Conservation (phyloP, 108 stramenopile species). For the Skeletonema marinoi region DNA sequence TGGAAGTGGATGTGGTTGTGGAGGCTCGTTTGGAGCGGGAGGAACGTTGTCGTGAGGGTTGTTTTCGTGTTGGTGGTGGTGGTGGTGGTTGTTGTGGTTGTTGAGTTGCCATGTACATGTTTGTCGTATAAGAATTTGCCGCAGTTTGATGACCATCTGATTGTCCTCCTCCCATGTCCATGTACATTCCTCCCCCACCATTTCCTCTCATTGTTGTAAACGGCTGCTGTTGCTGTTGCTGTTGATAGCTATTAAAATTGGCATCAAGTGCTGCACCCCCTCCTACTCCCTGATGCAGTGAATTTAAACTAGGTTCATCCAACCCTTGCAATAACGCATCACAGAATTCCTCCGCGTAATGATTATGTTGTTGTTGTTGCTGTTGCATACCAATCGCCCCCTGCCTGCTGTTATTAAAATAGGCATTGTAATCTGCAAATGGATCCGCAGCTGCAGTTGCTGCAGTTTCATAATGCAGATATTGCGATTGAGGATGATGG, state of each 20-base stretch:
- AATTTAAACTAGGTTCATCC: neutral
- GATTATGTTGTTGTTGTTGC: neutral
- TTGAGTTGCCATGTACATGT: neutral
- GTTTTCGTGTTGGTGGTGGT: neutral
- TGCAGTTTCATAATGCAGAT: neutral
- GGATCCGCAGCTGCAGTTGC: neutral
- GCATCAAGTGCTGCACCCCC: no score
- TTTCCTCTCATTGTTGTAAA: conserved; percentile 2
- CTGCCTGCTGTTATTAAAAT: neutral
- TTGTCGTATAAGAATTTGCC: neutral
- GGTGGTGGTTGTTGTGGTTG: neutral
- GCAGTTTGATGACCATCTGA: neutral
- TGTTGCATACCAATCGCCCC: neutral
- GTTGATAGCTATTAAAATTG: neutral
- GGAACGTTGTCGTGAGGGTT: neutral
- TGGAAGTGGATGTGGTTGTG: neutral
- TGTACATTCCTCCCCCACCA: neutral
- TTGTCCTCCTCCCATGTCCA: neutral
- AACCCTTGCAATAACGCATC: neutral
- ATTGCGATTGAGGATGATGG: neutral
- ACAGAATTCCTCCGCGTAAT: neutral
- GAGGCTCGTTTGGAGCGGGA: neutral
- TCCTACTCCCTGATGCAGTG: neutral
- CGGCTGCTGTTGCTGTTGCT: neutral
- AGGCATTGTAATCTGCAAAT: neutral